A percentile compares a stretch with the other conserved stretches of the same genome.
These are phyloP conservation scores for Chalara sp. DNA, from an alignment of 2,329 filamentous ascomycete species.

Conservation along the genomic window DNA sequence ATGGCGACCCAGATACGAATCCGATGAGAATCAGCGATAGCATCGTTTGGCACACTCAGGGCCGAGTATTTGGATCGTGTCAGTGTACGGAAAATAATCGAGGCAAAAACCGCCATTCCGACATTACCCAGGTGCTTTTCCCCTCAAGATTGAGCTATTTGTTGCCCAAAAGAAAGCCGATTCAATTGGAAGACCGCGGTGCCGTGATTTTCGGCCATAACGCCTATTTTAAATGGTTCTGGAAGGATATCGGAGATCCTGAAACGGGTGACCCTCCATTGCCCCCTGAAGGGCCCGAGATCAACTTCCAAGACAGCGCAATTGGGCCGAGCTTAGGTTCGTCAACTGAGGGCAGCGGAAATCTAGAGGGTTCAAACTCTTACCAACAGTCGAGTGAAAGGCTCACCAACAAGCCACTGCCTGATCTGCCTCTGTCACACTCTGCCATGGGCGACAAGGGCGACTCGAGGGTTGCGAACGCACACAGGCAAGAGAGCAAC, in stretches of 20 bases:
- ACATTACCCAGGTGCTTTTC: slow-evolving; percentile 1
- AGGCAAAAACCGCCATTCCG: slow-evolving; percentile 1
- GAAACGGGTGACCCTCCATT: neutral
- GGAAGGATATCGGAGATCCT: slow-evolving; percentile 3
- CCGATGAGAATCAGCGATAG: slow-evolving; percentile 12
- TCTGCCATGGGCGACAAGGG: too few relatives aligned
- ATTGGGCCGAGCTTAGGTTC: neutral
- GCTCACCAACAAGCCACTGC: too few relatives aligned
- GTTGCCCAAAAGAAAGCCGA: neutral
- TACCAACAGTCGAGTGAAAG: neutral
- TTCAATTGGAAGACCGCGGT: slow-evolving; percentile 2
- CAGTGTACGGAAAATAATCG: slow-evolving; percentile 11
- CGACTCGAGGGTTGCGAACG: too few relatives aligned
- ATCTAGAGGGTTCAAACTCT: neutral
- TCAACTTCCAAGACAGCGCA: neutral
- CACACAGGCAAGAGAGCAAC: too few relatives aligned
- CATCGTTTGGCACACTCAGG: slow-evolving; percentile 14
- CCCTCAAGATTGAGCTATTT: neutral
- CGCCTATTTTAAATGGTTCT: slow-evolving; percentile 1
- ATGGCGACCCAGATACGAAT: slow-evolving; percentile 14
- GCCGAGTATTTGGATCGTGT: slow-evolving; percentile 14
- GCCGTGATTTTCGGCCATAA: slow-evolving; percentile 4
- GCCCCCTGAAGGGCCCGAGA: neutral
- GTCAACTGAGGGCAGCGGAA: neutral
- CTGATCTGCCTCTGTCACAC: too few relatives aligned